Conservation (phyloP, 108 stramenopile genomes). For the Cyclotella atomus region DNA sequence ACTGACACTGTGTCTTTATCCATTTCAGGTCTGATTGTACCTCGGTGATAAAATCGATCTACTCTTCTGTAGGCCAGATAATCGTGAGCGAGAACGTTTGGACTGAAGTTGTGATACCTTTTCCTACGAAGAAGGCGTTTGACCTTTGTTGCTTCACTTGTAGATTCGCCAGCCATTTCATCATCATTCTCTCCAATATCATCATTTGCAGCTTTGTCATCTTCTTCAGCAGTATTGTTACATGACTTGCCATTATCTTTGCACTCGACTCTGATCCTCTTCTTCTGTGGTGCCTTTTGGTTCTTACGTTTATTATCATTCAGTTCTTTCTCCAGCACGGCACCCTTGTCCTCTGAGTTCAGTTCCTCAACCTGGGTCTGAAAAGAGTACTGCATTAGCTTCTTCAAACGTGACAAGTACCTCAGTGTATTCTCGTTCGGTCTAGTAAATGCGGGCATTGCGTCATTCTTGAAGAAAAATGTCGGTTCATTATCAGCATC, state of each 20-base stretch:
- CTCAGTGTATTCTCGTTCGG: conserved; percentile 38
- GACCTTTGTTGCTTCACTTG: neutral
- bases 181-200: neutral
- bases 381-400: conserved; percentile 62
- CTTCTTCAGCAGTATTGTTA: neutral
- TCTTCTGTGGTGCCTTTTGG: conserved; percentile 14
- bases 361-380: conserved; percentile 65
- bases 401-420: conserved; percentile 66
- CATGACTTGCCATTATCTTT: neutral
- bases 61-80: conserved; percentile 69
- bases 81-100: conserved; percentile 69
- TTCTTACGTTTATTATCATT: conserved; percentile 51
- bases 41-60: conserved; percentile 79
- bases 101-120: conserved; percentile 83
- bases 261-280: conserved; percentile 12
- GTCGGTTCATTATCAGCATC: neutral
- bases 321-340: conserved; percentile 60
- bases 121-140: conserved; percentile 36
- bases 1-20: neutral
- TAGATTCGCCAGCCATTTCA: neutral
- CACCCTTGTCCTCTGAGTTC: conserved; percentile 51
- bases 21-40: conserved; percentile 54
- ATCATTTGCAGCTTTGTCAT: neutral
- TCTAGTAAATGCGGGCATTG: conserved; percentile 1
- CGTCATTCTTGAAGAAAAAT: conserved; percentile 8